A percentile compares a stretch with the other conserved stretches of the same genome.
Conservation (phyloP, 2,329 filamentous ascomycete species). For the Colletotrichum camelliae region DNA sequence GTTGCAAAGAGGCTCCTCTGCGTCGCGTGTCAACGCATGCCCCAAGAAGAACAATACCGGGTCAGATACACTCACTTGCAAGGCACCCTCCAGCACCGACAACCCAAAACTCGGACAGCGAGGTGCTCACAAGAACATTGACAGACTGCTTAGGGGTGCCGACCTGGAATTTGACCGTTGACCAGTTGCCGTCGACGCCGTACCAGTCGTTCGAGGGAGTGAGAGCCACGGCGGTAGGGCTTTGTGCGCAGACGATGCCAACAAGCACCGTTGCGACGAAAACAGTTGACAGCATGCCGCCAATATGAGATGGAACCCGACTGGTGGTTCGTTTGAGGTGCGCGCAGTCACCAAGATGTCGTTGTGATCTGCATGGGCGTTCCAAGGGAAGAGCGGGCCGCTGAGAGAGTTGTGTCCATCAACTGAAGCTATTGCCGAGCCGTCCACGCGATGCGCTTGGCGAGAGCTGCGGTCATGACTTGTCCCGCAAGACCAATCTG, state of each 20-base stretch:
- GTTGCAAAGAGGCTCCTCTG: slow-evolving; percentile 57
- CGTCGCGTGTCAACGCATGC: slow-evolving; percentile 19
- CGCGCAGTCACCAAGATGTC: slow-evolving; percentile 16
- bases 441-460: not conserved
- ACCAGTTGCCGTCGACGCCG: slow-evolving; percentile 75
- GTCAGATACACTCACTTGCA: slow-evolving; percentile 43
- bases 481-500: not conserved
- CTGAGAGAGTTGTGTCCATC: slow-evolving; percentile 2
- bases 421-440: not conserved
- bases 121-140: slow-evolving; percentile 64
- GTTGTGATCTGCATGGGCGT: slow-evolving; percentile 15
- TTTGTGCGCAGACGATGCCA: slow-evolving; percentile 13
- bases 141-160: slow-evolving; percentile 47
- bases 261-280: slow-evolving; percentile 12
- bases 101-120: slow-evolving; percentile 74
- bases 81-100: slow-evolving; percentile 64
- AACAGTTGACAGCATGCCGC: slow-evolving; percentile 10
- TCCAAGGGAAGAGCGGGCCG: slow-evolving; percentile 1
- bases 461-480: not conserved
- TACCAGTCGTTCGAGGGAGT: slow-evolving; percentile 33
- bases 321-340: slow-evolving; percentile 11
- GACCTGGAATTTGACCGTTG: slow-evolving; percentile 66
- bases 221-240: slow-evolving; percentile 20
- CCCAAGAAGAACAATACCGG: not conserved
- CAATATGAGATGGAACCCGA: not conserved